These are phyloP conservation scores for Syzygium jambos DNA, from an alignment of 345 rosid genomes.

Conservation along the genomic window DNA sequence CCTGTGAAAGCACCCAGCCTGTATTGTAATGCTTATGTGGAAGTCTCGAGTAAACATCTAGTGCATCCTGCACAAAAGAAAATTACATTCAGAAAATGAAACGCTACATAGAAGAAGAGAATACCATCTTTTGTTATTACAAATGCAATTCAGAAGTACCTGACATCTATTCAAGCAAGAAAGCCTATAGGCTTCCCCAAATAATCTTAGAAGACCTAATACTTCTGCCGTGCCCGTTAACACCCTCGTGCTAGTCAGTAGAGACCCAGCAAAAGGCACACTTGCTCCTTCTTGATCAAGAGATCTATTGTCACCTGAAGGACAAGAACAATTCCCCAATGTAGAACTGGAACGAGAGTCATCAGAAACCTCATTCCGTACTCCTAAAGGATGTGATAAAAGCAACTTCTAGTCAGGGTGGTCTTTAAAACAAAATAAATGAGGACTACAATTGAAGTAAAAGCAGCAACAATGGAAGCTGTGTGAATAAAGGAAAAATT, in stretches of 20 bases:
- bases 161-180: conserved; percentile 81
- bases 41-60: conserved; percentile 66
- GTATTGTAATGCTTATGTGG: conserved; percentile 88
- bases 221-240: conserved; percentile 56
- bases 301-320: conserved; percentile 41
- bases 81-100: conserved; percentile 7
- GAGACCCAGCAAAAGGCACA: conserved; percentile 33
- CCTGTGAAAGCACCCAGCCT: conserved; percentile 98
- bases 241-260: conserved; percentile 36
- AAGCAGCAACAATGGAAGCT: neutral
- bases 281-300: conserved; percentile 54
- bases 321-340: conserved; percentile 33
- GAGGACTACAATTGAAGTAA: neutral
- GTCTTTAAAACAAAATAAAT: neutral
- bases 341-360: conserved; percentile 57
- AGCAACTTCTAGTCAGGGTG: neutral
- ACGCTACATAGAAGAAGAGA: neutral
- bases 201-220: conserved; percentile 62
- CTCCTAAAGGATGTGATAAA: conserved; percentile 33
- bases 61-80: conserved; percentile 65
- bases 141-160: conserved; percentile 26
- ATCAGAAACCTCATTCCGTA: conserved; percentile 58
- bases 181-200: conserved; percentile 93
- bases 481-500: neutral
- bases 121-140: neutral